Evolutionary conservation across 2,329 filamentous ascomycete genomes (phyloP), one percentile per base, ranked within the genome.

Genomic region (Sporothrix brunneoviolacea): DNA sequence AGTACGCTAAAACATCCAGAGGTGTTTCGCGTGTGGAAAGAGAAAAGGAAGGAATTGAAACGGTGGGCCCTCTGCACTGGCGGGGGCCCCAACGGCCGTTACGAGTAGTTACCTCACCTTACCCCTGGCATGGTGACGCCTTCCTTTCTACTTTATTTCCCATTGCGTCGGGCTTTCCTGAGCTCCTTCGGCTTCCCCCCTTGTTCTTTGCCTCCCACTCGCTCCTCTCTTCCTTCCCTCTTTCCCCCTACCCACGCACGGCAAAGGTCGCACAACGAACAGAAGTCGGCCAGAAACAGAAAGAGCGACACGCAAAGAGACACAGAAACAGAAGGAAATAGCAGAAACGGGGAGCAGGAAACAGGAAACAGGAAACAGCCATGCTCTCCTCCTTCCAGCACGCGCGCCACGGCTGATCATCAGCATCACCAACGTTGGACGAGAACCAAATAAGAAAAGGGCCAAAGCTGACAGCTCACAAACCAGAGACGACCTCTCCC

Each of bases 11-110:
- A 46, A 27, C 32, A 45, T 27, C 42, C 30, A 45, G 19, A 45
- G 33, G 21, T 46, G 43, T 46, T 46, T 46, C 33, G 43, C 33
- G 32, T 46, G n/a, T n/a, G n/a, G n/a, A n/a, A n/a, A n/a, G n/a
- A n/a, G n/a, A n/a, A n/a, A n/a, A n/a, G n/a, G n/a, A n/a, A n/a
- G n/a, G n/a, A n/a, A n/a, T n/a, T n/a, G n/a, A n/a, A n/a, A n/a
- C n/a, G n/a, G n/a, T n/a, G n/a, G n/a, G n/a, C n/a, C n/a, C n/a
- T n/a, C n/a, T n/a, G n/a, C n/a, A n/a, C n/a, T n/a, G n/a, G n/a
- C n/a, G n/a, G n/a, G n/a, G n/a, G n/a, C n/a, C n/a, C n/a, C n/a
- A n/a, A n/a, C n/a, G n/a, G n/a, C n/a, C n/a, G n/a, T n/a, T n/a
- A n/a, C n/a, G n/a, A n/a, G n/a, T n/a, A n/a, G n/a, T 37, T 21